Conservation (phyloP, 768 basidiomycete genomes). For the Lactifluus hygrophoroides region DNA sequence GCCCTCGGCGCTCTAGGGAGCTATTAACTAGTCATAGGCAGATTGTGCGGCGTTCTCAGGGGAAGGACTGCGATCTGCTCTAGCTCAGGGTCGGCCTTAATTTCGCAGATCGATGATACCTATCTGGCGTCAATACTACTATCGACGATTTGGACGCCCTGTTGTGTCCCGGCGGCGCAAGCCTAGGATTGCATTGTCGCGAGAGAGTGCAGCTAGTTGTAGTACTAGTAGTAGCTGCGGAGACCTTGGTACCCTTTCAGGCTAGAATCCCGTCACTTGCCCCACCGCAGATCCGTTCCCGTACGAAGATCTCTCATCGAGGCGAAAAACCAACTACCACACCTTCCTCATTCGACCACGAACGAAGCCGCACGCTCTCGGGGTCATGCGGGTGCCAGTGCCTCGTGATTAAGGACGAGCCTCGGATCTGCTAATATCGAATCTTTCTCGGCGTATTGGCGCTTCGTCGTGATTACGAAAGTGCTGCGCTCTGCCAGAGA, state of each 20-base stretch:
- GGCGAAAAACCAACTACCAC: background rate
- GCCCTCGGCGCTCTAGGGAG: no score
- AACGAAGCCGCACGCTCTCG: no score
- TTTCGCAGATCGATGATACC: background rate
- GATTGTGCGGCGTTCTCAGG: background rate
- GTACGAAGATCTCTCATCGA: background rate
- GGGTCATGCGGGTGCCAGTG: background rate
- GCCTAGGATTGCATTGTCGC: no score
- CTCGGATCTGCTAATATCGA: slow-evolving; percentile 2
- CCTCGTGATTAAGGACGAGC: background rate
- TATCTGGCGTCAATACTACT: no score
- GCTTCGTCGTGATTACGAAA: background rate
- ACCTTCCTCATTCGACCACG: background rate
- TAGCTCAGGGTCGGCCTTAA: background rate
- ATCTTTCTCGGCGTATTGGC: background rate
- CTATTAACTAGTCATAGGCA: background rate
- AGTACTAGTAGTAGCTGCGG: no score
- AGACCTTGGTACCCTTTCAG: background rate
- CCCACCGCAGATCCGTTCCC: slow-evolving; percentile 1
- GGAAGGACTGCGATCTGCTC: background rate
- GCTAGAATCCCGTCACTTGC: background rate
- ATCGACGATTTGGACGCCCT: background rate
- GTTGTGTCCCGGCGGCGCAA: no score
- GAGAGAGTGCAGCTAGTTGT: no score
- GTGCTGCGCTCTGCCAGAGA: background rate